Evolutionary conservation across 2,329 filamentous ascomycete genomes (phyloP).

Genomic region (Leptoxyphium fumago): DNA sequence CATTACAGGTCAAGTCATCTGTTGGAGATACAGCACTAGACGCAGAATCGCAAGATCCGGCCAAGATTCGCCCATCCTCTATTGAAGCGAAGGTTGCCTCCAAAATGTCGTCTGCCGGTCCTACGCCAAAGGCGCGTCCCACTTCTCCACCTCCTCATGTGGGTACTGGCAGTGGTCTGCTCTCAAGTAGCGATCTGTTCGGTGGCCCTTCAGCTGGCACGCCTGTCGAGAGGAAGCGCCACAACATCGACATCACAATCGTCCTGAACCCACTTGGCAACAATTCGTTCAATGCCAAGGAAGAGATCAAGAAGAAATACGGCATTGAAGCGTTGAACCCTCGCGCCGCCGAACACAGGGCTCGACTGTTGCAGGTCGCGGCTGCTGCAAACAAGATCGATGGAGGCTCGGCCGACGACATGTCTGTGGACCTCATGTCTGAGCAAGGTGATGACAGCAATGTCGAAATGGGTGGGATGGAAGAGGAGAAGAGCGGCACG

Average conservation of each 20-base stretch:
- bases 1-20: no score
- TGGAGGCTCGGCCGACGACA: constrained; percentile 62
- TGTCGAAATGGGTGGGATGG: constrained; percentile 66
- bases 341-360: constrained; percentile 72
- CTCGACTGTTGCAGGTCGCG: constrained; percentile 74
- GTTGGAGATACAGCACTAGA: no score
- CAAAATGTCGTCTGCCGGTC: constrained; percentile 12
- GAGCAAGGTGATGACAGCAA: constrained; percentile 62
- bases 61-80: not conserved
- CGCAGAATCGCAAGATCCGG: no score
- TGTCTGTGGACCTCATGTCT: constrained; percentile 57
- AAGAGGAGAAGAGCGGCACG: constrained; percentile 45
- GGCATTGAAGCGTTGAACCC: constrained; percentile 91
- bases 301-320: constrained; percentile 83
- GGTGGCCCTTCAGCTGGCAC: constrained; percentile 36
- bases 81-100: constrained; percentile 7
- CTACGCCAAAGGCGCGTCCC: constrained; percentile 29
- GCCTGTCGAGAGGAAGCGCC: constrained; percentile 28
- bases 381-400: constrained; percentile 78
- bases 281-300: constrained; percentile 89
- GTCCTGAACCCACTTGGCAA: constrained; percentile 69
- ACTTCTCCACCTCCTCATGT: constrained; percentile 39
- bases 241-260: constrained; percentile 78
- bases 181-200: constrained; percentile 47
- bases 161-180: constrained; percentile 47